Base-by-base conservation (phyloP, 2,329 filamentous ascomycete genomes). In the Venturiaceae sp. region DNA sequence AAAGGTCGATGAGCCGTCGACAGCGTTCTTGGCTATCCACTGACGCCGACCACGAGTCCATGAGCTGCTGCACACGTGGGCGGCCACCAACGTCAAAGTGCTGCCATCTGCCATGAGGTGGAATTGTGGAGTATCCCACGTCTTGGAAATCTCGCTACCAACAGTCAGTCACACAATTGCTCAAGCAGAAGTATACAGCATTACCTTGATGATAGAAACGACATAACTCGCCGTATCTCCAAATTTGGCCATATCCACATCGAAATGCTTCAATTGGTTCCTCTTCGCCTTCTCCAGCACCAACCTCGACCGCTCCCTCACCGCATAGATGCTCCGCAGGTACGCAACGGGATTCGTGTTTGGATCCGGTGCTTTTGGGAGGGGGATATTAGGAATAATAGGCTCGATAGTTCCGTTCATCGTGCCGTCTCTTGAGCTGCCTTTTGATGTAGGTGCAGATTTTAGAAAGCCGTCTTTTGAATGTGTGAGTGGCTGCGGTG, bases 131-230 rank as follows among this genome's bases (percentile, higher is more conserved):
- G 69, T 86, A 88, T 65, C 88, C 82, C 19, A 83, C 37, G 41
- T 46, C 82, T 33, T 80, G 83, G 71, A 84, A 87, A 70, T 89
- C 86, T 73, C 86, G 79, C 85, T 88, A 67, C 44, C 16, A 46
- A 57, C 32, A 34, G 14, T 58, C 32, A 58, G 57, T 23, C 11
- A 8, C 4, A 28, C 32, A 36, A 36, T 53, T n/a, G 16, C 16
- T 58, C 21, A 33, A 14, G 50, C 28, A 57, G 50, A 14, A 23
- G 19, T 23, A 47, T 79, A 64, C 76, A n/a, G n/a, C n/a, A n/a
- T n/a, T n/a, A 92, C 91, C 87, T 95, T 96, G 77, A 96, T 95
- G 63, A 96, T 92, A 41, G 88, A 86, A n/a, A 92, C 86, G 9
- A 96, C 88, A 70, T 95, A 96, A 47, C 82, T 82, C 14, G 92